Evolutionary conservation across 768 basidiomycete species (phyloP).

Genomic region (Coprinellus aureogranulatus): DNA sequence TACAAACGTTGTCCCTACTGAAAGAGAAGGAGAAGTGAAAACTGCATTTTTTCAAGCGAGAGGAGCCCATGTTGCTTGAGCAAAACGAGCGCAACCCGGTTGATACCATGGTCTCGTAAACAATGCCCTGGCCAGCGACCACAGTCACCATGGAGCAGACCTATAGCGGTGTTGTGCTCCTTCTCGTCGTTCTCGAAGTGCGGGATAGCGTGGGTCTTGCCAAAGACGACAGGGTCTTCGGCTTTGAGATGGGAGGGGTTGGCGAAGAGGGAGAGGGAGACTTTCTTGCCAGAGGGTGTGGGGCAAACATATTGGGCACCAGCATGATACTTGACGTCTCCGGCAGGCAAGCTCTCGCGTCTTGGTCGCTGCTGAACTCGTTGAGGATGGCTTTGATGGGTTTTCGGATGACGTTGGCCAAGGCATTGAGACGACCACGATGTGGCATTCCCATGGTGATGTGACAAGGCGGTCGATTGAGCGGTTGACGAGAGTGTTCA

Average conservation of each 20-base stretch:
- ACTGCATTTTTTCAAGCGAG: no score
- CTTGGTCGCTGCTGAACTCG: slow-evolving; percentile 82
- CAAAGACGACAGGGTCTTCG: slow-evolving; percentile 96
- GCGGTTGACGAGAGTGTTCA: slow-evolving; percentile 99
- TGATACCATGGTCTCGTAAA: no score
- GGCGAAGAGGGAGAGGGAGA: slow-evolving; percentile 94
- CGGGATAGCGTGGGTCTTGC: slow-evolving; percentile 94
- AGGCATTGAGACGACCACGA: slow-evolving; percentile 95
- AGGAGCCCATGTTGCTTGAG: no score
- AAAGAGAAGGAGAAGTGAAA: no score
- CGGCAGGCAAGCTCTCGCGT: slow-evolving; percentile 79
- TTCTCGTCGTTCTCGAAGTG: slow-evolving; percentile 88
- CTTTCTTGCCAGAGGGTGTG: slow-evolving; percentile 97
- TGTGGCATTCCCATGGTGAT: slow-evolving; percentile 99
- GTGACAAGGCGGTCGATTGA: slow-evolving; percentile 93
- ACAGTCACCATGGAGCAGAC: slow-evolving; percentile 97
- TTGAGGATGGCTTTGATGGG: slow-evolving; percentile 97
- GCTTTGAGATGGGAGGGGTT: slow-evolving; percentile 99
- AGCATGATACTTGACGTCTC: slow-evolving; percentile 98
- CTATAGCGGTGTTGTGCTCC: slow-evolving; percentile 87
- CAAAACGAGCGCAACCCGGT: no score
- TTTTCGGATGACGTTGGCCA: slow-evolving; percentile 98
- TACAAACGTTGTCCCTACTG: no score
- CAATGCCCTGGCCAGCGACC: slow-evolving; percentile 96
- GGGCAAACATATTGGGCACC: slow-evolving; percentile 98